Evolutionary conservation across 768 basidiomycete species (phyloP).

Genomic region (Hebeloma cylindrosporum): DNA sequence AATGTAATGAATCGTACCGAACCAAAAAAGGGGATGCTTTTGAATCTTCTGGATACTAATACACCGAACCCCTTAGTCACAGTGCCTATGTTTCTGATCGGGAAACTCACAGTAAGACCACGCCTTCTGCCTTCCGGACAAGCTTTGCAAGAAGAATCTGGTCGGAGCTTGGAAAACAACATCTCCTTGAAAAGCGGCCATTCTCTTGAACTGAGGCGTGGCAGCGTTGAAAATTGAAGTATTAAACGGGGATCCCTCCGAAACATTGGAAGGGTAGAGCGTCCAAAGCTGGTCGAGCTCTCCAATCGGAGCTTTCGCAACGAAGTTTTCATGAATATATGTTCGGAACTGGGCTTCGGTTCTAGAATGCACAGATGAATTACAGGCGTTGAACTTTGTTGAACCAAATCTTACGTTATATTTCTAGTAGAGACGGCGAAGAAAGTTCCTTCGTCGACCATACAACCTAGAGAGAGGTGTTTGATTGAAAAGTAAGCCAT

Average conservation of each 20-base stretch:
- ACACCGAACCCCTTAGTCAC: neutral
- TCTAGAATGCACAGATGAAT: conserved; percentile 17
- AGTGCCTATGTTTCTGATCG: neutral
- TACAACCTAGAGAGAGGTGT: too few species aligned
- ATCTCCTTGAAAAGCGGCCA: conserved; percentile 52
- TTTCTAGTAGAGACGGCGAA: conserved; percentile 14
- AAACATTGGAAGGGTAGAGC: conserved; percentile 25
- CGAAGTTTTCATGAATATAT: conserved; percentile 16
- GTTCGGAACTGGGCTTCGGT: conserved; percentile 32
- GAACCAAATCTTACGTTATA: conserved; percentile 29
- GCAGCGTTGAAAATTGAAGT: conserved; percentile 21
- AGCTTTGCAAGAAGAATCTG: conserved; percentile 42
- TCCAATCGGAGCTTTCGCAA: conserved; percentile 10
- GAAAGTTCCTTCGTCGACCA: conserved; percentile 7
- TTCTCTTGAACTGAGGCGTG: conserved; percentile 49
- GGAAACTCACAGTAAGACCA: conserved; percentile 41
- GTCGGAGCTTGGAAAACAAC: conserved; percentile 49
- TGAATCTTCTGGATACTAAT: conserved; percentile 24
- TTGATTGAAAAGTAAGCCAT: too few species aligned
- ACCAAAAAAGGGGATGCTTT: conserved; percentile 21
- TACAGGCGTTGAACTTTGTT: conserved; percentile 6
- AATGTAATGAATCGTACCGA: conserved; percentile 17
- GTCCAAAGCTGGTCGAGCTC: conserved; percentile 21
- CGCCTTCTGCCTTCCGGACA: conserved; percentile 35
- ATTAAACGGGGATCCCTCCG: conserved; percentile 27